Conservation (phyloP, 2,329 filamentous ascomycete genomes). For the Westerdykella ornata region DNA sequence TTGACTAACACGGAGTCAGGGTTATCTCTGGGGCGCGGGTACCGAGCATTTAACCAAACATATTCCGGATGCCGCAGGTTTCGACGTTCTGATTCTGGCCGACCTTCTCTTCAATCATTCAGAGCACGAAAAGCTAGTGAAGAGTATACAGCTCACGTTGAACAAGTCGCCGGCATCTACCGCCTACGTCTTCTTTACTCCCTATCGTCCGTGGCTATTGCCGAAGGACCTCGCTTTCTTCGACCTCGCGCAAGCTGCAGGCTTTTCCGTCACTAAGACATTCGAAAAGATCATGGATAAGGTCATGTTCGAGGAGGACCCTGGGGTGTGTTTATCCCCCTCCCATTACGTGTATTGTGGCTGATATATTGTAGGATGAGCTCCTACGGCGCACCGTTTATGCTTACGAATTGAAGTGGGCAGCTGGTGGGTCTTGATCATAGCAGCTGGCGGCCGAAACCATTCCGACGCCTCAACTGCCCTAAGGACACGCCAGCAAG, state of each 20-base stretch:
- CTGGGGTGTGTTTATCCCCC: conserved; percentile 51
- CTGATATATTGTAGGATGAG: conserved; percentile 52
- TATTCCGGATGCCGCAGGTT: conserved; percentile 49
- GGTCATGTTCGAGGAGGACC: conserved; percentile 84
- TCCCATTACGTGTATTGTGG: neutral
- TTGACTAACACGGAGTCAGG: conserved; percentile 38
- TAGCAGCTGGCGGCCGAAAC: neutral
- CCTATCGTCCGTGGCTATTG: conserved; percentile 84
- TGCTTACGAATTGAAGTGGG: conserved; percentile 67
- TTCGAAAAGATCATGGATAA: conserved; percentile 76
- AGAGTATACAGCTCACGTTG: conserved; percentile 63
- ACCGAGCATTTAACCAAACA: conserved; percentile 52
- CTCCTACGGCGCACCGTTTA: conserved; percentile 74
- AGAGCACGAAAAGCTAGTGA: conserved; percentile 72
- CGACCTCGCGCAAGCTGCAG: conserved; percentile 61
- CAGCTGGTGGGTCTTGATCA: conserved; percentile 2
- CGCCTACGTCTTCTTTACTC: conserved; percentile 88
- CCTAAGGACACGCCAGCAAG: neutral
- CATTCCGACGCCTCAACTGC: neutral
- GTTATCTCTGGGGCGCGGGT: conserved; percentile 78
- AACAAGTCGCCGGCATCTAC: conserved; percentile 49
- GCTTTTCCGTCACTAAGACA: conserved; percentile 72
- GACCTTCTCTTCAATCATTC: conserved; percentile 88
- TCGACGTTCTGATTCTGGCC: conserved; percentile 78
- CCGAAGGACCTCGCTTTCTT: conserved; percentile 85